Percentiles rank a stretch among this genome's conserved stretches.
These are phyloP conservation scores for Cystobasidiopsis lactophilus DNA, from an alignment of 768 basidiomycete genomes.

Conservation along the genomic window DNA sequence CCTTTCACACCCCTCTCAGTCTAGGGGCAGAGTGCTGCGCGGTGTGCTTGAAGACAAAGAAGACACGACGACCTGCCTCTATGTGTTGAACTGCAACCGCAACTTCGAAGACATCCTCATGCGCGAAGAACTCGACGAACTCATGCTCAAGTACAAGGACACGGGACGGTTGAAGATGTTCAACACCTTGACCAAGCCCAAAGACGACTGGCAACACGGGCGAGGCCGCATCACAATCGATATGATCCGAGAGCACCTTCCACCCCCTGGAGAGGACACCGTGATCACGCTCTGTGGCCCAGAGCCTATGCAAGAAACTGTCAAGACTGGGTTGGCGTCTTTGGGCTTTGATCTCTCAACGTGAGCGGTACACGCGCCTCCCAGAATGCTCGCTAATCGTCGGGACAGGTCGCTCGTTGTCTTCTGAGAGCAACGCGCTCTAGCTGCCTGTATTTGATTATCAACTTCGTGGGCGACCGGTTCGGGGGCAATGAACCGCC, in stretches of 20 bases:
- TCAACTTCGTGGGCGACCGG: too few species aligned
- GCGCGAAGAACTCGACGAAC: slow-evolving; percentile 31
- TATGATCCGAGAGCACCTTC: slow-evolving; percentile 29
- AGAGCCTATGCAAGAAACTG: slow-evolving; percentile 22
- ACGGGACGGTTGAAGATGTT: slow-evolving; percentile 27
- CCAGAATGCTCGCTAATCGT: too few species aligned
- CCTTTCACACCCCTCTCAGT: too few species aligned
- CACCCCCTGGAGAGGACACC: slow-evolving; percentile 25
- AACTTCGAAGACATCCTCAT: slow-evolving; percentile 34
- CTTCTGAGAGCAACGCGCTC: too few species aligned
- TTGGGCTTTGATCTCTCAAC: background rate
- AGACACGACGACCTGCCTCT: slow-evolving; percentile 29
- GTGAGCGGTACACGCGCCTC: too few species aligned
- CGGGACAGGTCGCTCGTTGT: too few species aligned
- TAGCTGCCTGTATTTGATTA: too few species aligned
- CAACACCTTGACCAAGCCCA: slow-evolving; percentile 29
- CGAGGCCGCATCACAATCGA: slow-evolving; percentile 28
- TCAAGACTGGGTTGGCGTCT: slow-evolving; percentile 20
- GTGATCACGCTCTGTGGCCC: slow-evolving; percentile 37
- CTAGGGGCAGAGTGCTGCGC: slow-evolving; percentile 26
- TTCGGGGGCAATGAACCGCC: too few species aligned
- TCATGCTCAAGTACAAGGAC: slow-evolving; percentile 16
- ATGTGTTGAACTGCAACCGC: slow-evolving; percentile 33
- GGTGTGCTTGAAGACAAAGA: slow-evolving; percentile 29
- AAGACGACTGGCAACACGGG: slow-evolving; percentile 28